Evolutionary conservation across 176 grass and related monocot species (phyloP).

Genomic region (Cymbopogon citratus): DNA sequence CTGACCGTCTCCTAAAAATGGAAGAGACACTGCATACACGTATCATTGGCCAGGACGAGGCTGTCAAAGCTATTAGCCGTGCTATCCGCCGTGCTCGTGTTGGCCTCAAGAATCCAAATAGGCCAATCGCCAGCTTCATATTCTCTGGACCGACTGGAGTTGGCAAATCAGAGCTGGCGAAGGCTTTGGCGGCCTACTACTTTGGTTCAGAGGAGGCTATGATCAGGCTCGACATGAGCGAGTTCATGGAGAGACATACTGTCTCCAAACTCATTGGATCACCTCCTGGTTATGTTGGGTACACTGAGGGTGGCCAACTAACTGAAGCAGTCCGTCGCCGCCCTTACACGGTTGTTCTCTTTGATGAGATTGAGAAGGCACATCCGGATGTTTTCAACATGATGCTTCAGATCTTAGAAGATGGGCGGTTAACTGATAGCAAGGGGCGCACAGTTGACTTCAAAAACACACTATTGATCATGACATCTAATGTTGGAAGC

Average conservation of each 20-base stretch:
- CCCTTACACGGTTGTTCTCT: slow-evolving; percentile 85
- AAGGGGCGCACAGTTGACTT: slow-evolving; percentile 90
- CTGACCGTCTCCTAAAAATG: slow-evolving; percentile 93
- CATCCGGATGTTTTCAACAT: slow-evolving; percentile 99
- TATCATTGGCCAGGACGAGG: slow-evolving; percentile 94
- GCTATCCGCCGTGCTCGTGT: slow-evolving; percentile 91
- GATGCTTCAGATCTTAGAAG: slow-evolving; percentile 99
- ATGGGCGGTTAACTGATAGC: slow-evolving; percentile 87
- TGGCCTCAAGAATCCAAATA: slow-evolving; percentile 87
- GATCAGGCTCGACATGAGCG: slow-evolving; percentile 97
- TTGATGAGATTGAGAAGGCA: slow-evolving; percentile 97
- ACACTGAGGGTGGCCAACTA: slow-evolving; percentile 84
- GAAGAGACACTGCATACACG: slow-evolving; percentile 87
- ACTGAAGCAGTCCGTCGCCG: slow-evolving; percentile 89
- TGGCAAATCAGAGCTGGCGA: slow-evolving; percentile 93
- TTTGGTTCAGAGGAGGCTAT: slow-evolving; percentile 95
- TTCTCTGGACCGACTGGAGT: slow-evolving; percentile 97
- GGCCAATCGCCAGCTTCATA: slow-evolving; percentile 96
- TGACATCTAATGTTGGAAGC: slow-evolving; percentile 91
- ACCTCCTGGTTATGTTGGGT: slow-evolving; percentile 94
- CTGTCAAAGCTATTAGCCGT: slow-evolving; percentile 92
- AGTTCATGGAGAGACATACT: slow-evolving; percentile 97
- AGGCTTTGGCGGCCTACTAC: slow-evolving; percentile 76
- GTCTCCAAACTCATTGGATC: slow-evolving; percentile 95
- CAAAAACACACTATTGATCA: slow-evolving; percentile 85